phyloP scores from a whole-genome alignment of 2,329 filamentous ascomycete genomes.

The Trichophyton schoenleinii region DNA sequence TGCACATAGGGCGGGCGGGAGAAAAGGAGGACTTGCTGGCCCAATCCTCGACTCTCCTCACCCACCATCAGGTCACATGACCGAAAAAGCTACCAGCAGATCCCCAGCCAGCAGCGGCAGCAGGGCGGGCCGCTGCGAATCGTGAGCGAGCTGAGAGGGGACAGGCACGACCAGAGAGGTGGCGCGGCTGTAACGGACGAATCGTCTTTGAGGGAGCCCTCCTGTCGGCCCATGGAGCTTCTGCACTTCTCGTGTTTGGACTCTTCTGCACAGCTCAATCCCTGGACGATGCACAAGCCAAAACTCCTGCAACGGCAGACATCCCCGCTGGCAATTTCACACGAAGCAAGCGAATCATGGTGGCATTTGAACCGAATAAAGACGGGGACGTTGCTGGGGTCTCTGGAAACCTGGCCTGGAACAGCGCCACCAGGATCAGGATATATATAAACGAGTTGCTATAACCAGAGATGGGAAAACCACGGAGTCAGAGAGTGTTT shows the following conservation, averaged over 20 bases:
- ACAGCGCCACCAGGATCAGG: neutral
- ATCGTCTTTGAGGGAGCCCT: constrained; percentile 8
- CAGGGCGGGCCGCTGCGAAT: constrained; percentile 13
- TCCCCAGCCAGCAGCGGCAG: constrained; percentile 14
- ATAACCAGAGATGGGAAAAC: neutral
- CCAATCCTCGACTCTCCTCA: constrained; percentile 14
- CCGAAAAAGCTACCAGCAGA: constrained; percentile 17
- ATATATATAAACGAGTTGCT: neutral
- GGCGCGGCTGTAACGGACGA: constrained; percentile 15
- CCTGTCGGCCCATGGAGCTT: constrained; percentile 5
- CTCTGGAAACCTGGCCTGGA: neutral
- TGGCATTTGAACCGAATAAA: neutral
- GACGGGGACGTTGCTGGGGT: neutral
- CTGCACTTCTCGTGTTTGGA: constrained; percentile 2
- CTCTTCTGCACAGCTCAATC: constrained; percentile 10
- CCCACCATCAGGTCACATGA: constrained; percentile 21
- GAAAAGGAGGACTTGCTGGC: constrained; percentile 12
- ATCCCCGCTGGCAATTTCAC: constrained; percentile 2
- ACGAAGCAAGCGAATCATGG: neutral
- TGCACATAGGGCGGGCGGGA: constrained; percentile 2
- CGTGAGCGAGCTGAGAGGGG: constrained; percentile 10
- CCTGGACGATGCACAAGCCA: constrained; percentile 6
- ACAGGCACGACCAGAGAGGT: constrained; percentile 8
- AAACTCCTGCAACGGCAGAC: constrained; percentile 3
- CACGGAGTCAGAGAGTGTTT: neutral